Base-by-base conservation (phyloP, 805 yeast species). In the Lachancea kluyveri region DNA sequence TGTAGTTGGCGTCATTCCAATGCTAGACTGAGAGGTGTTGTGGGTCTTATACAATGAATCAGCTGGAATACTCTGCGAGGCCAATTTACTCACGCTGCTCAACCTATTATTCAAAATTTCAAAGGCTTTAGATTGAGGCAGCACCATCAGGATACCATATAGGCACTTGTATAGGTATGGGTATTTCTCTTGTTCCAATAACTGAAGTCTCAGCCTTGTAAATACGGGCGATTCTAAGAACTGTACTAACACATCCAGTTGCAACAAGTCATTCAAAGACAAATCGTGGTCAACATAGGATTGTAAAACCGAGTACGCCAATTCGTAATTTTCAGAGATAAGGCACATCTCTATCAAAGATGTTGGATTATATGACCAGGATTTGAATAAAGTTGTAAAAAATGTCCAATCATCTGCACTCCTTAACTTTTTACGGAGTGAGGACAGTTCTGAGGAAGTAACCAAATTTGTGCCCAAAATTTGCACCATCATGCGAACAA, bases 111-210 rank as follows among this genome's bases (percentile, higher is more conserved):
- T 80, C 42, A 92, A 65, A 0, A 83, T 75, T n/a, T 72, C 76
- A 53, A 85, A 92, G 0, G 97, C 95, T 8, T 84, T 72, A 0
- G 96, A 85, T 54, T 92, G 98, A 0, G 98, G 98, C 30, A 92
- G 59, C 4, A 92, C 68, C 98, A 92, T 92, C 37, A 92, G 64
- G 18, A 92, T 70, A 2, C 97, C 98, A 54, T 86, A 92, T 18
- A 92, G 68, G 32, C 95, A 83, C 52, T 86, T 85, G 66, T 80
- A 84, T 20, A 92, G 61, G 48, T 71, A 82, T 1, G 94, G 94
- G 51, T 82, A 71, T 41, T 71, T 74, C 28, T 79, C 84, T 1
- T 96, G 96, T 49, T 85, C 94, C 28, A 92, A 62, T n/a, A 92
- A 63, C 57, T 90, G 96, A 33, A 92, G 63, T 37, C 98, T 71